Conservation (phyloP, 257 asterid genomes). For the Solanum etuberosum region DNA sequence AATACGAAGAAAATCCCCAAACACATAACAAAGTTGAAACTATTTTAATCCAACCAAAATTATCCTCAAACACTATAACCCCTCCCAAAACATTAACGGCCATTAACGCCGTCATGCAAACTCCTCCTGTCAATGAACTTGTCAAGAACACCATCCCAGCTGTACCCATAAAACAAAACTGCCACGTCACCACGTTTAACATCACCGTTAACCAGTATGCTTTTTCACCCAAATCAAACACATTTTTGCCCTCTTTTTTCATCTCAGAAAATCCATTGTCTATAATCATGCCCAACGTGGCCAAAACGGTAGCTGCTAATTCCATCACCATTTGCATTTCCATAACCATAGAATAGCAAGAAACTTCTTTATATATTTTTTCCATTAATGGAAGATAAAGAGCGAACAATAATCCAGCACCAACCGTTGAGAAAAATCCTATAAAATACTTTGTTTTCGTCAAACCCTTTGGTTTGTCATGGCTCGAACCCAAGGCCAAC, state of each 20-base stretch:
- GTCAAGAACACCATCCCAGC: slow-evolving; percentile 75
- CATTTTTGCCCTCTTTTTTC: slow-evolving; percentile 20
- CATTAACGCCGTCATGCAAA: slow-evolving; percentile 65
- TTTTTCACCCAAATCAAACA: slow-evolving; percentile 36
- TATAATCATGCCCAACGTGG: slow-evolving; percentile 33
- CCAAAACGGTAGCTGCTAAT: slow-evolving; percentile 37
- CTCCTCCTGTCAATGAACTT: slow-evolving; percentile 59
- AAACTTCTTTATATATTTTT: slow-evolving; percentile 28
- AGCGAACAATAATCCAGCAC: slow-evolving; percentile 51
- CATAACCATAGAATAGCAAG: slow-evolving; percentile 62
- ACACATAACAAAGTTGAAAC: slow-evolving; percentile 47
- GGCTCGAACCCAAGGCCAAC: slow-evolving; percentile 28
- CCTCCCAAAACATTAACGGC: slow-evolving; percentile 52
- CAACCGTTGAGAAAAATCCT: slow-evolving; percentile 40
- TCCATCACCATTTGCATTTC: slow-evolving; percentile 74
- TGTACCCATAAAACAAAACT: slow-evolving; percentile 63
- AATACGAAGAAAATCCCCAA: slow-evolving; percentile 65
- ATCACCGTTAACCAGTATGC: slow-evolving; percentile 40
- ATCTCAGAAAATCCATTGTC: slow-evolving; percentile 31
- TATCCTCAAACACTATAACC: slow-evolving; percentile 44
- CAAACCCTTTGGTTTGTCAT: slow-evolving; percentile 26
- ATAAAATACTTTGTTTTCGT: slow-evolving; percentile 23
- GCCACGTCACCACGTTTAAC: slow-evolving; percentile 38
- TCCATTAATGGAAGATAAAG: slow-evolving; percentile 63
- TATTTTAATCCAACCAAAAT: slow-evolving; percentile 39